Conservation (phyloP, 2,329 filamentous ascomycete species). For the Rutstroemia sp. region DNA sequence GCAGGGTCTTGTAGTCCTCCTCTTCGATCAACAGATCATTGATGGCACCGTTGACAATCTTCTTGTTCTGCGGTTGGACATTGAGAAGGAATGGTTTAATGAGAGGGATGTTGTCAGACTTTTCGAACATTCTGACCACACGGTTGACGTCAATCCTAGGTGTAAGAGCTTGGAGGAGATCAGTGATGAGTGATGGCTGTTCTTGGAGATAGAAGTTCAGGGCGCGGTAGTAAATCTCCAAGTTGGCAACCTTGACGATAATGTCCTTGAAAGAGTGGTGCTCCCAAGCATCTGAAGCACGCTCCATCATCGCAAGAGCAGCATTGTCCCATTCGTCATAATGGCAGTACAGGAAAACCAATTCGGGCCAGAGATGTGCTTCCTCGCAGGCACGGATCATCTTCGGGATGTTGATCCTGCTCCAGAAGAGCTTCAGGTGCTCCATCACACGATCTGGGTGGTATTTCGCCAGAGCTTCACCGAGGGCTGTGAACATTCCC, state of each 20-base stretch:
- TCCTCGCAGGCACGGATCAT: constrained; percentile 91
- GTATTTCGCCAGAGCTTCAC: constrained; percentile 88
- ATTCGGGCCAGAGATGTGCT: constrained; percentile 91
- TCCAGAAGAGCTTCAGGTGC: constrained; percentile 98
- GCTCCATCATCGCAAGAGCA: constrained; percentile 94
- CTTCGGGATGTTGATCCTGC: constrained; percentile 94
- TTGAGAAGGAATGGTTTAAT: constrained; percentile 99
- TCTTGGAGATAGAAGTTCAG: constrained; percentile 97
- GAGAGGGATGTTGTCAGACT: constrained; percentile 93
- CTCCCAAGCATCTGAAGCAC: constrained; percentile 95
- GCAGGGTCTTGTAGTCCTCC: constrained; percentile 97
- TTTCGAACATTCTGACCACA: constrained; percentile 98
- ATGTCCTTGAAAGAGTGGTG: constrained; percentile 99
- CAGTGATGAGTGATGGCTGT: constrained; percentile 91
- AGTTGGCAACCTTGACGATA: constrained; percentile 91
- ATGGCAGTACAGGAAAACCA: constrained; percentile 97
- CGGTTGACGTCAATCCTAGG: constrained; percentile 94
- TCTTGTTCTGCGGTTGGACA: constrained; percentile 96
- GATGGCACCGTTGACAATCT: constrained; percentile 94
- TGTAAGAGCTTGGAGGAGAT: constrained; percentile 87
- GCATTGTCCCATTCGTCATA: constrained; percentile 99
- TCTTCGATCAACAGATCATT: constrained; percentile 97
- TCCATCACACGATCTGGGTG: constrained; percentile 96
- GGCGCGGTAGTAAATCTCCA: constrained; percentile 98
- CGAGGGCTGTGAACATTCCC: constrained; percentile 93